Conservation (phyloP, 1,284 basidiomycete genomes). For the Puccinia triticina region DNA sequence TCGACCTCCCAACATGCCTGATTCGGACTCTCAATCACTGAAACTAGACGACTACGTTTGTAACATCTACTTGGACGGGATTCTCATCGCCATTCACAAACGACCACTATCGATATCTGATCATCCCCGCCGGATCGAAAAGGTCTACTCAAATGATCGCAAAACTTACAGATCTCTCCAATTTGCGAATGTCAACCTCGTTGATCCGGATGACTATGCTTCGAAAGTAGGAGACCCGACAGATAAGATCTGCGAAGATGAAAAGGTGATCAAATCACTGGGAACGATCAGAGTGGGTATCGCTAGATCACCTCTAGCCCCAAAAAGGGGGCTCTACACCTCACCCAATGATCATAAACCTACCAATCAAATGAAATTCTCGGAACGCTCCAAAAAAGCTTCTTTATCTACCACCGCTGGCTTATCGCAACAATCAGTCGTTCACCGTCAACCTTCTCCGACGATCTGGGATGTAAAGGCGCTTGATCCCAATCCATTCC, state of each 20-base stretch:
- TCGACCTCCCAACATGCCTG: background rate
- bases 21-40: too few relatives aligned
- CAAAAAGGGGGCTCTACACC: too few relatives aligned
- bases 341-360: too few relatives aligned
- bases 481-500: background rate
- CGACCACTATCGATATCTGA: background rate
- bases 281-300: slow-evolving; percentile 16
- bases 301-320: too few relatives aligned
- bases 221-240: background rate
- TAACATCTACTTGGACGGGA: background rate
- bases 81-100: background rate
- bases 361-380: slow-evolving; percentile 35
- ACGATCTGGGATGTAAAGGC: background rate
- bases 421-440: background rate
- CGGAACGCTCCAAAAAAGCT: slow-evolving; percentile 27
- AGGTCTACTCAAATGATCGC: background rate
- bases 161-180: background rate
- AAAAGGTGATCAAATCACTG: slow-evolving; percentile 26
- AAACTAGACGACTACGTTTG: too few relatives aligned
- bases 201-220: slow-evolving; percentile 12
- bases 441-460: background rate
- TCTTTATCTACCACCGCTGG: background rate
- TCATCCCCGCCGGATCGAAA: background rate
- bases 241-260: slow-evolving; percentile 12
- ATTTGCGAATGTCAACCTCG: slow-evolving; percentile 13